Percentiles rank a stretch among this genome's conserved stretches.
Evolutionary conservation across 176 grass and related monocot genomes (phyloP).

Genomic region (Oryza longistaminata): DNA sequence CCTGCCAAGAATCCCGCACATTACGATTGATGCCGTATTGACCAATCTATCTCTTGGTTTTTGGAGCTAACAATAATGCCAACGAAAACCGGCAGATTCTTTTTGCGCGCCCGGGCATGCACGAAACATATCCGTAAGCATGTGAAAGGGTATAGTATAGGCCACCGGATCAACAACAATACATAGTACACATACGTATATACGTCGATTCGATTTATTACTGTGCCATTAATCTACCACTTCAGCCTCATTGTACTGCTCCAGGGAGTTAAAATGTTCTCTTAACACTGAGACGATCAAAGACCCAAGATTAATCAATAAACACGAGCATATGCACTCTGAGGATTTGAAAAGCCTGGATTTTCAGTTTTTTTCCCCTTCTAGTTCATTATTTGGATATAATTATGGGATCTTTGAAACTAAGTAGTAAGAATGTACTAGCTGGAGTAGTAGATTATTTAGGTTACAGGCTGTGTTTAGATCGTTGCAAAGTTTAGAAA

Average conservation of each 20-base stretch:
- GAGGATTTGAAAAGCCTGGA: too few species aligned
- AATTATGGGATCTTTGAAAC: too few species aligned
- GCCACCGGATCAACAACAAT: slow-evolving; percentile 20
- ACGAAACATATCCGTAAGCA: slow-evolving; percentile 24
- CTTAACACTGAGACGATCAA: neutral
- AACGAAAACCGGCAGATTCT: slow-evolving; percentile 40
- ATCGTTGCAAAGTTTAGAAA: too few species aligned
- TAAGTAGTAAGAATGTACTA: too few species aligned
- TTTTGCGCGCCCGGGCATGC: neutral
- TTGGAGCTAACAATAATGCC: slow-evolving; percentile 34
- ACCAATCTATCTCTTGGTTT: slow-evolving; percentile 23
- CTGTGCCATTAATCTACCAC: neutral
- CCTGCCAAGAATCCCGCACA: slow-evolving; percentile 30
- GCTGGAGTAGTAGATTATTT: too few species aligned
- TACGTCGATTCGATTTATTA: neutral
- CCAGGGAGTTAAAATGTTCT: neutral
- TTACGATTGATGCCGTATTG: slow-evolving; percentile 54
- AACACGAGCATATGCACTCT: neutral
- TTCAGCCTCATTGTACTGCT: neutral
- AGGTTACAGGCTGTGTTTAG: too few species aligned
- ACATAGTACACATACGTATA: neutral
- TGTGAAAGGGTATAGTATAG: slow-evolving; percentile 32
- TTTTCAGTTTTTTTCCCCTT: too few species aligned
- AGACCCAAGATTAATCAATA: neutral
- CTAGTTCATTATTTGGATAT: too few species aligned